Conservation (phyloP, 176 grass and related monocot species). For the Phoenix dactylifera region DNA sequence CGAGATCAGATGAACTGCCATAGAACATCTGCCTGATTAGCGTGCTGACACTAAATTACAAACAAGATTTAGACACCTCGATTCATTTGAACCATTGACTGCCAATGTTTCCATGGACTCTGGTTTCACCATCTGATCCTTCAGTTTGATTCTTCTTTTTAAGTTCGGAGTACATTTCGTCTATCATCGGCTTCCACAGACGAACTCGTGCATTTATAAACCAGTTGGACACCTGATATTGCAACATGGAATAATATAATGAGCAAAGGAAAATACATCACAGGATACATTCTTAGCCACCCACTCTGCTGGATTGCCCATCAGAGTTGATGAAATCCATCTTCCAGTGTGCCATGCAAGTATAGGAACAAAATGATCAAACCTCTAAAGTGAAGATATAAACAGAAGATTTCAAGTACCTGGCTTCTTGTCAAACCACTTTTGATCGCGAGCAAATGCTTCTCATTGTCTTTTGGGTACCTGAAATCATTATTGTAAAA, state of each 20-base stretch:
- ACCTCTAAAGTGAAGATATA: too few relatives aligned
- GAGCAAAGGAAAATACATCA: neutral
- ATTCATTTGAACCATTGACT: too few relatives aligned
- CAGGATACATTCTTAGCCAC: neutral
- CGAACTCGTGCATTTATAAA: constrained; percentile 82
- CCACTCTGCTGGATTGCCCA: neutral
- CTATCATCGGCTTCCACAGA: constrained; percentile 88
- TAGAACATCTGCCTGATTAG: too few relatives aligned
- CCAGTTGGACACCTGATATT: constrained; percentile 70
- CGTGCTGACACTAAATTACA: too few relatives aligned
- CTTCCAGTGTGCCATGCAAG: neutral
- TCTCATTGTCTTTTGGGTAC: constrained; percentile 78
- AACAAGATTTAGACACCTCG: too few relatives aligned
- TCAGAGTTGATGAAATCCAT: neutral
- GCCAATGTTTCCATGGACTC: too few relatives aligned
- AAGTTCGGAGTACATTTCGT: constrained; percentile 64
- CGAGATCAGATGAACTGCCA: too few relatives aligned
- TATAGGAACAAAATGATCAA: too few relatives aligned
- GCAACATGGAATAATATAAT: too few relatives aligned
- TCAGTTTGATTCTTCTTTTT: constrained; percentile 27
- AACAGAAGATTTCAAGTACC: constrained; percentile 17
- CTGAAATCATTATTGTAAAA: constrained; percentile 18
- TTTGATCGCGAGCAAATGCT: constrained; percentile 67
- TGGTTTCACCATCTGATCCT: neutral
- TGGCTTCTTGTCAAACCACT: constrained; percentile 66